Evolutionary conservation across 192 early-diverging fungal species (phyloP).

Genomic region (Thoreauomyces humboldtii): DNA sequence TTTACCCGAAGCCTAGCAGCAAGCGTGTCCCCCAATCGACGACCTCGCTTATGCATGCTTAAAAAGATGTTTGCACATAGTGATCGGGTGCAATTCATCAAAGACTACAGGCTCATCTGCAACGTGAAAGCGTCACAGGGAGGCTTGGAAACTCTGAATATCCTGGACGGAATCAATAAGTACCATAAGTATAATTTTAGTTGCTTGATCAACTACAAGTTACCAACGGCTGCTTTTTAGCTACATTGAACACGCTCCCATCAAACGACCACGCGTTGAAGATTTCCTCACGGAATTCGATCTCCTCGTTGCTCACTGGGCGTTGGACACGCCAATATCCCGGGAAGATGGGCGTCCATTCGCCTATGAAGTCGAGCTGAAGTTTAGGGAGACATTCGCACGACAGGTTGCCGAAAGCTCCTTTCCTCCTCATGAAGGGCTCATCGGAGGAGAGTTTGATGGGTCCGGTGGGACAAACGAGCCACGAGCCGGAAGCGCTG

Average conservation of each 20-base stretch:
- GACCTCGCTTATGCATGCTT: slow-evolving; percentile 25
- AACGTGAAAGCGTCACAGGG: slow-evolving; percentile 35
- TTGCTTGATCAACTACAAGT: too few relatives aligned
- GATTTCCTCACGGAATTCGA: slow-evolving; percentile 58
- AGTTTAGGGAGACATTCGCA: slow-evolving; percentile 37
- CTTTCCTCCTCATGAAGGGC: slow-evolving; percentile 40
- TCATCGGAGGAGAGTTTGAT: neutral
- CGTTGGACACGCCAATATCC: slow-evolving; percentile 45
- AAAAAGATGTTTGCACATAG: slow-evolving; percentile 35
- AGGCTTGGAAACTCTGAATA: slow-evolving; percentile 26
- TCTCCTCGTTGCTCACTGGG: slow-evolving; percentile 40
- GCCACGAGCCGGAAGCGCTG: neutral
- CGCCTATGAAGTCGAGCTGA: slow-evolving; percentile 48
- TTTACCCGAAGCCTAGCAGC: too few relatives aligned
- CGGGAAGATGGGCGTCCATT: slow-evolving; percentile 59
- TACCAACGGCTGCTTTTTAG: slow-evolving; percentile 21
- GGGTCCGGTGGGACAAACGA: neutral
- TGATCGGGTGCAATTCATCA: slow-evolving; percentile 42
- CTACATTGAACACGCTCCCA: slow-evolving; percentile 44
- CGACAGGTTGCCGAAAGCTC: slow-evolving; percentile 36
- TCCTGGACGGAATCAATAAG: slow-evolving; percentile 48
- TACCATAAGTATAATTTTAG: too few relatives aligned
- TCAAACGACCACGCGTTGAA: slow-evolving; percentile 44
- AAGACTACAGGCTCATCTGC: slow-evolving; percentile 42
- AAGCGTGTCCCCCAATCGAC: slow-evolving; percentile 1